Evolutionary conservation across 768 basidiomycete species (phyloP).

Genomic region (Collybiopsis confluens): DNA sequence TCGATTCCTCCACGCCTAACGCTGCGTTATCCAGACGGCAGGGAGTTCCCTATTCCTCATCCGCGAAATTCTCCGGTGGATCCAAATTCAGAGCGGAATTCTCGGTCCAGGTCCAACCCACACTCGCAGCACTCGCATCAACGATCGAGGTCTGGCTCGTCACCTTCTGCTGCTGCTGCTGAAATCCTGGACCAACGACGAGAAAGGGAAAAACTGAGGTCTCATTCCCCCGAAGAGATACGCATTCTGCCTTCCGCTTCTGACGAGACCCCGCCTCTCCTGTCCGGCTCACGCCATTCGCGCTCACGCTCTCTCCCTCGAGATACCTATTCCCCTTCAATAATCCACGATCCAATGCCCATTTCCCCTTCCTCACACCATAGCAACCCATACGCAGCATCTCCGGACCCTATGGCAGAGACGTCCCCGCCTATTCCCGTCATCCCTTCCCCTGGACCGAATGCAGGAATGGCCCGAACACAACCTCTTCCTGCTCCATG

Average conservation of each 20-base stretch:
- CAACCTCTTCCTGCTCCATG: conserved; percentile 31
- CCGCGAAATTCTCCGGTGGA: conserved; percentile 24
- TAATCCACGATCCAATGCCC: conserved; percentile 16
- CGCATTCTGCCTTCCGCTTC: conserved; percentile 52
- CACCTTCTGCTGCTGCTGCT: conserved; percentile 22
- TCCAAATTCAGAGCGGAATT: conserved; percentile 21
- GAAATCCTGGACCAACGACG: conserved; percentile 25
- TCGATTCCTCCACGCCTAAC: conserved; percentile 71
- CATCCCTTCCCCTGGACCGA: conserved; percentile 19
- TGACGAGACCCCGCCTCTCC: conserved; percentile 29
- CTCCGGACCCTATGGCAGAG: conserved; percentile 23
- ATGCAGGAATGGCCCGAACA: conserved; percentile 35
- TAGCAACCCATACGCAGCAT: conserved; percentile 24
- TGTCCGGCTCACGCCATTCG: conserved; percentile 29
- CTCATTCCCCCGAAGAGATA: conserved; percentile 54
- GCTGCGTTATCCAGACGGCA: conserved; percentile 61
- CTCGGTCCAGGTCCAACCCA: conserved; percentile 24
- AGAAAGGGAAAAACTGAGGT: conserved; percentile 19
- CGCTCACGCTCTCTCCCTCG: conserved; percentile 47
- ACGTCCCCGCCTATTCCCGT: conserved; percentile 14
- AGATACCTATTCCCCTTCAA: conserved; percentile 27
- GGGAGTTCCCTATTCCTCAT: conserved; percentile 61
- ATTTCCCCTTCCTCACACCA: conserved; percentile 19
- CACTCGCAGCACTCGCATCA: conserved; percentile 27
- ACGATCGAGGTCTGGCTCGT: conserved; percentile 37